Base-by-base conservation (phyloP, 1,139 yeast species). In the Pichia sp. region DNA sequence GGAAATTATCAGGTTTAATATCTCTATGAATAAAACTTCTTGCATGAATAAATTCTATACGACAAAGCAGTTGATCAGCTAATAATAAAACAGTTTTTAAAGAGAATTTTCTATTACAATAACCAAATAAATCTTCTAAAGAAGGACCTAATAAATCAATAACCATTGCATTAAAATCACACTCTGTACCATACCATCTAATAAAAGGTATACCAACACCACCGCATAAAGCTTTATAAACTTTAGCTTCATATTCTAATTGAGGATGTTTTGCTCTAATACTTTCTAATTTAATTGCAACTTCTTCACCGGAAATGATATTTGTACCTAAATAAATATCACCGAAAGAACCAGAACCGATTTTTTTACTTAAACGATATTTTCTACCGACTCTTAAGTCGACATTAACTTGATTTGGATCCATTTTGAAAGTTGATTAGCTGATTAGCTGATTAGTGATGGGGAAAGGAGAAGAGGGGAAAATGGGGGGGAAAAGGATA, bases 171-270 rank as follows among this genome's bases (percentile, higher is more conserved):
- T 91, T 87, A 61, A 87, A 89, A 61, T 89, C 96, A 54, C 95
- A 86, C 62, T 91, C 98, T 2, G 94, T 84, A 30, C 98, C 98
- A 62, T 80, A 91, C 96, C 96, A 91, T 62, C 97, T 78, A 32
- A 89, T 89, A 65, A 88, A 89, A 4, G 98, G 97, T 45, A 91
- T 89, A 32, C 98, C 98, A 28, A 91, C 94, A 29, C 97, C 97
- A 25, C 98, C 98, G 50, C 95, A 84, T 43, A 91, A 69, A 6
- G 95, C 91, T 62, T 85, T 87, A 68, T 89, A 89, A 26, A 89
- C 97, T 53, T 93, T 79, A 11, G 96, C 95, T 65, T 91, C 98
- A 60, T 91, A 91, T 59, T 89, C 97, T 52, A 91, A 73, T 66
- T 91, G 98, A 3, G 98, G 98, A 60, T 91, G 97, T 59, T 88